Conservation (phyloP, 2,329 filamentous ascomycete species). For the Aspergillus caelatus region DNA sequence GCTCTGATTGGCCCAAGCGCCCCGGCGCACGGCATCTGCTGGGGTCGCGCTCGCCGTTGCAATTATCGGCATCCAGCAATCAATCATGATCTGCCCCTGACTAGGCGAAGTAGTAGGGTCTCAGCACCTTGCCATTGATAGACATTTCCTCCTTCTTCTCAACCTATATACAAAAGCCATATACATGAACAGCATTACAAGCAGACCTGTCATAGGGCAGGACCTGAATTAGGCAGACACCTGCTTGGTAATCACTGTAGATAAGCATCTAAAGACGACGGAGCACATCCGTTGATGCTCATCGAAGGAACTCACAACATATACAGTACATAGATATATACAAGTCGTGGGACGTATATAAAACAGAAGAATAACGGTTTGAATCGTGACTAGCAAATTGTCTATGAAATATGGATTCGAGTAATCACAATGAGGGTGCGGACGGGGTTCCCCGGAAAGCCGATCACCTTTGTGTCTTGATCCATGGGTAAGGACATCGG, state of each 20-base stretch:
- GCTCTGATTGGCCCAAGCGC: not conserved
- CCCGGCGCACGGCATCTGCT: not conserved
- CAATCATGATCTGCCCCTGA: not conserved
- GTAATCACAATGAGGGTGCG: constrained; percentile 4
- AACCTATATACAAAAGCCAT: not conserved
- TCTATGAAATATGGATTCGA: constrained; percentile 10
- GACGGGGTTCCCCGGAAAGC: constrained; percentile 27
- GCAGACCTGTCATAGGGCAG: not conserved
- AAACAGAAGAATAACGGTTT: not conserved
- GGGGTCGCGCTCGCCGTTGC: not conserved
- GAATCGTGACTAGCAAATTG: not conserved
- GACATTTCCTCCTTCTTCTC: not conserved
- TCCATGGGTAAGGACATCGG: constrained; percentile 57
- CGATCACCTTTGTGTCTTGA: constrained; percentile 63
- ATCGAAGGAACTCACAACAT: not conserved
- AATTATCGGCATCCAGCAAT: not conserved
- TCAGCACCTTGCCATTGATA: not conserved
- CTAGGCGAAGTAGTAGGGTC: not conserved
- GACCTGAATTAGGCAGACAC: not conserved
- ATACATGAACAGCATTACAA: not conserved
- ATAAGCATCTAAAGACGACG: not conserved
- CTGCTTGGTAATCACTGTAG: not conserved
- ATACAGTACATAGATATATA: not conserved
- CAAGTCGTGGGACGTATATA: not conserved
- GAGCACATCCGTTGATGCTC: not conserved